Evolutionary conservation across 164 flowering plant genomes (phyloP).

Genomic region (Malania oleifera): DNA sequence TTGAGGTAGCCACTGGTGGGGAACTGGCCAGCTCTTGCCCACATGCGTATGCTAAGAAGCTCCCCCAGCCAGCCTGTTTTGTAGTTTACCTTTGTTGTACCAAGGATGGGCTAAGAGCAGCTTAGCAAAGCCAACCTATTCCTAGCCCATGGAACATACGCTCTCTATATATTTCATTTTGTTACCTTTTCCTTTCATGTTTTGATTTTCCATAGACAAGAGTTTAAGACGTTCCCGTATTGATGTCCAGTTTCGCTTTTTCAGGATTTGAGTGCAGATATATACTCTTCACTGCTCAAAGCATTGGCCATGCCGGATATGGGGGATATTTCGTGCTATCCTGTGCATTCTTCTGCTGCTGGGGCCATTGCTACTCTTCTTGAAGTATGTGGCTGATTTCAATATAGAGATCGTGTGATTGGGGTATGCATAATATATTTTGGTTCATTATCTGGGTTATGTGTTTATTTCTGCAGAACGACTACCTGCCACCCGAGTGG

Average conservation of each 20-base stretch:
- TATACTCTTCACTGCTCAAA: constrained; percentile 59
- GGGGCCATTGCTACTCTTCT: constrained; percentile 68
- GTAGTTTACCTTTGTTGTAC: too few species aligned
- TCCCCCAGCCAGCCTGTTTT: too few species aligned
- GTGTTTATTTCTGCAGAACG: constrained; percentile 42
- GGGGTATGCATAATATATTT: not conserved
- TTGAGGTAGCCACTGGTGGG: too few species aligned
- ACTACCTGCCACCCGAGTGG: constrained; percentile 77
- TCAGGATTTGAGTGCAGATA: constrained; percentile 65
- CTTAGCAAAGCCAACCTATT: too few species aligned
- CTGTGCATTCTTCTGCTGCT: constrained; percentile 77
- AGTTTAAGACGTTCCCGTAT: not conserved
- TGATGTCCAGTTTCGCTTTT: constrained; percentile 11
- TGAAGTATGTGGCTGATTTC: constrained; percentile 36
- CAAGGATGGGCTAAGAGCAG: too few species aligned
- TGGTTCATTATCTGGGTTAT: constrained; percentile 7
- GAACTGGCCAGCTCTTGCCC: too few species aligned
- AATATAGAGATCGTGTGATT: not conserved
- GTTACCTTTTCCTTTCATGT: constrained; percentile 3
- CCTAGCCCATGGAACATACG: too few species aligned
- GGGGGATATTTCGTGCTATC: constrained; percentile 50
- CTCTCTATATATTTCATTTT: too few species aligned
- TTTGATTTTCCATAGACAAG: not conserved
- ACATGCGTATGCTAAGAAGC: too few species aligned
- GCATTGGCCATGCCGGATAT: constrained; percentile 52